A percentile compares a stretch with the other conserved stretches of the same genome.
These are phyloP conservation scores for Trichomonascaceae sp. DNA, from an alignment of 1,139 yeast species.

Conservation along the genomic window DNA sequence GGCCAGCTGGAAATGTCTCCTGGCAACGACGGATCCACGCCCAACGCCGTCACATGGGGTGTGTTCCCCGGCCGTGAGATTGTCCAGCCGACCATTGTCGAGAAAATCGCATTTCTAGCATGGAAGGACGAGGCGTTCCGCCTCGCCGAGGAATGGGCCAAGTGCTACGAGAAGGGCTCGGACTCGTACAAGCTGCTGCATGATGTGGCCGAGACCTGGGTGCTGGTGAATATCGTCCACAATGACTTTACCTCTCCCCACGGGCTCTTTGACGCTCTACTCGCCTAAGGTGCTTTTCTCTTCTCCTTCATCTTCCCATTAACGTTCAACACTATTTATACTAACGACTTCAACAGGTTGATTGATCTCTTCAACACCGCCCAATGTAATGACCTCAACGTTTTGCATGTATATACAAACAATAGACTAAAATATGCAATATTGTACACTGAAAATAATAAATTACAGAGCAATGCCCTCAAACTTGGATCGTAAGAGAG, in stretches of 20 bases:
- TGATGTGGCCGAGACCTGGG: constrained; percentile 44
- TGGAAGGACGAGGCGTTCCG: constrained; percentile 96
- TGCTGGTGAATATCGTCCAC: constrained; percentile 79
- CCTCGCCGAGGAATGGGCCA: constrained; percentile 70
- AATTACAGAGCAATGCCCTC: neutral
- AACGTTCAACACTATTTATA: neutral
- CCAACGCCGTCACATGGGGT: constrained; percentile 98
- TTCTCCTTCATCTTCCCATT: constrained; percentile 4
- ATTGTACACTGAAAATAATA: neutral
- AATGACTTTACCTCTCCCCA: constrained; percentile 44
- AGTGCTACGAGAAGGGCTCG: constrained; percentile 28
- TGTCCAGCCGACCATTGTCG: constrained; percentile 88
- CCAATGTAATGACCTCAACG: neutral
- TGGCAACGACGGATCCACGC: constrained; percentile 45
- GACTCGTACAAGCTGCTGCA: constrained; percentile 32
- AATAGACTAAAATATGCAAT: neutral
- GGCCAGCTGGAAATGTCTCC: constrained; percentile 57
- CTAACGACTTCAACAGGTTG: neutral
- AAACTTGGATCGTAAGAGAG: neutral
- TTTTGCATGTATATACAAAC: neutral
- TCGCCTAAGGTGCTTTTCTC: neutral
- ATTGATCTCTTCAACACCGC: neutral
- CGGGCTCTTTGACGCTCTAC: constrained; percentile 6
- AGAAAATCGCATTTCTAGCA: constrained; percentile 73
- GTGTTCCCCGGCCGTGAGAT: constrained; percentile 88